A percentile compares a stretch with the other conserved stretches of the same genome.
These are phyloP conservation scores for Blastobotrys chiropterorum DNA, from an alignment of 805 yeast genomes.

Conservation along the genomic window DNA sequence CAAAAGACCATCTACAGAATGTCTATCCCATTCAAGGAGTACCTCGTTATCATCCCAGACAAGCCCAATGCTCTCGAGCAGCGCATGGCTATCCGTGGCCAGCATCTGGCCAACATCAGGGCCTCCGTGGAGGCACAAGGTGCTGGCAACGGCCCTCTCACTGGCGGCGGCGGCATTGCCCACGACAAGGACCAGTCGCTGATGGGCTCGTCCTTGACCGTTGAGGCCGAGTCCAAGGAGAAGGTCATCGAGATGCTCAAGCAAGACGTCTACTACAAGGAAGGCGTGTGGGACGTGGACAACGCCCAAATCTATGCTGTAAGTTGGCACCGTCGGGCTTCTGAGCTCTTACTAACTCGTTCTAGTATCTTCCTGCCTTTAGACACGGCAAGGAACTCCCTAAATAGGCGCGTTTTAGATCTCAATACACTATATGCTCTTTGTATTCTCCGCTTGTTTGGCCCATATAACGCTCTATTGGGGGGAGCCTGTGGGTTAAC, in stretches of 20 bases:
- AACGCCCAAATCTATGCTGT: constrained; percentile 53
- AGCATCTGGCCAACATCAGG: constrained; percentile 17
- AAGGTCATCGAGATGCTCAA: constrained; percentile 60
- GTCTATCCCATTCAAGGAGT: constrained; percentile 34
- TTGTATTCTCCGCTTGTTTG: too few relatives aligned
- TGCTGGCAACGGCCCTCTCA: constrained; percentile 36
- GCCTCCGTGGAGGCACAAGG: constrained; percentile 18
- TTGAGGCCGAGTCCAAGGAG: constrained; percentile 59
- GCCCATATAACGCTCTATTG: too few relatives aligned
- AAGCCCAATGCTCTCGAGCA: constrained; percentile 44
- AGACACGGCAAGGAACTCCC: background rate
- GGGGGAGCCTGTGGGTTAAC: too few relatives aligned
- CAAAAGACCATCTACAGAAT: background rate
- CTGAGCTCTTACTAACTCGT: background rate
- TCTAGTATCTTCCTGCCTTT: constrained; percentile 1
- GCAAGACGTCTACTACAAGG: constrained; percentile 53
- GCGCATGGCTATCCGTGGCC: constrained; percentile 19
- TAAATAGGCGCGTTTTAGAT: background rate
- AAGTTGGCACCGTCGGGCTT: too few relatives aligned
- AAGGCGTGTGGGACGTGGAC: constrained; percentile 73
- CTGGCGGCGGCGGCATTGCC: constrained; percentile 36
- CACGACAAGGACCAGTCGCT: constrained; percentile 32
- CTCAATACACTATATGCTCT: too few relatives aligned
- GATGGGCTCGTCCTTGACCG: constrained; percentile 62
- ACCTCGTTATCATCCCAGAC: constrained; percentile 65